These are phyloP conservation scores for Ceratocystis destructans DNA, from an alignment of 2,329 filamentous ascomycete species.

Conservation along the genomic window DNA sequence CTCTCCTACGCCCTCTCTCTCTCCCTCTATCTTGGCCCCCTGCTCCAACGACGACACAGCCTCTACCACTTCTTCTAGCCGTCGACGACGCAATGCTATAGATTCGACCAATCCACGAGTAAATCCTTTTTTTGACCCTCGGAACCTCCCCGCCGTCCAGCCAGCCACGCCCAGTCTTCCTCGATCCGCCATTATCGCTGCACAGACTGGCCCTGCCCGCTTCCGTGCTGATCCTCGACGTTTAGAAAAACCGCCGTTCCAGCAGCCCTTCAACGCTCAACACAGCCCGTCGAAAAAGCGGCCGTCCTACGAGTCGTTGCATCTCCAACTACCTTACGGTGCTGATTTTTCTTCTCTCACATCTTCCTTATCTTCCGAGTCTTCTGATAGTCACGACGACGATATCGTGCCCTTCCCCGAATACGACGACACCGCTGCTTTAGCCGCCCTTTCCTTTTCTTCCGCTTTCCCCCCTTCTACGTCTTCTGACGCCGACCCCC, in stretches of 20 bases:
- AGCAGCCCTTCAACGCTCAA: conserved; percentile 18
- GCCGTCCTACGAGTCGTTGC: conserved; percentile 11
- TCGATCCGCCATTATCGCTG: conserved; percentile 21
- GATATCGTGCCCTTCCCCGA: conserved; percentile 18
- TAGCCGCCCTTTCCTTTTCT: conserved; percentile 16
- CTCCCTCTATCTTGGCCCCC: not conserved
- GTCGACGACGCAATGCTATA: conserved; percentile 21
- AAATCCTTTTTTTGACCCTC: conserved; percentile 18
- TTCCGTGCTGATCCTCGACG: conserved; percentile 20
- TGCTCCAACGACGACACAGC: not conserved
- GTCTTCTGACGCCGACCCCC: conserved; percentile 15
- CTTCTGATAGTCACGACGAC: conserved; percentile 9
- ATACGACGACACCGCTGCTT: conserved; percentile 17
- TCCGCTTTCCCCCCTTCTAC: not conserved
- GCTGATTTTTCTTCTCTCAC: conserved; percentile 15
- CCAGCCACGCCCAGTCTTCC: conserved; percentile 17
- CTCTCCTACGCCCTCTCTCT: conserved; percentile 5
- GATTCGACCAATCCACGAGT: conserved; percentile 18
- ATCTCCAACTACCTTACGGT: conserved; percentile 18
- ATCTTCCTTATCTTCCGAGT: conserved; percentile 8
- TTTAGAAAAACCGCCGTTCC: conserved; percentile 19
- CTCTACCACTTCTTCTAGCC: conserved; percentile 13
- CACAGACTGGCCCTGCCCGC: conserved; percentile 20
- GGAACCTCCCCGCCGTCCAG: conserved; percentile 18
- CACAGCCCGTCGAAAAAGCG: conserved; percentile 14